These are phyloP conservation scores for Boletus rex-veris DNA, from an alignment of 768 basidiomycete genomes.

Conservation along the genomic window DNA sequence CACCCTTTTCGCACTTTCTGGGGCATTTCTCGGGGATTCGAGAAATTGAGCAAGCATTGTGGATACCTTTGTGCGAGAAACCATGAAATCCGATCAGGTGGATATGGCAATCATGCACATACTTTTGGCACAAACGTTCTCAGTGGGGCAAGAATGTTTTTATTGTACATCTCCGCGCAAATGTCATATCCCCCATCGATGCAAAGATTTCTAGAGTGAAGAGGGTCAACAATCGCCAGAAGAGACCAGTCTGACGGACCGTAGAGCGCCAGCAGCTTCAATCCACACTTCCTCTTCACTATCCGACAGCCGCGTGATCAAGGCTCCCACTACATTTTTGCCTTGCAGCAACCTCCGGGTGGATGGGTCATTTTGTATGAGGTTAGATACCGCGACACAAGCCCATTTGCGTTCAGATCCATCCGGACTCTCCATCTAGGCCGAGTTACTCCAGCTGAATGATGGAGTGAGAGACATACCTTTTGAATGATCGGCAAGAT, in stretches of 20 bases:
- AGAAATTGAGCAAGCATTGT: constrained; percentile 65
- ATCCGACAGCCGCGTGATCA: constrained; percentile 87
- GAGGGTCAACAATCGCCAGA: constrained; percentile 6
- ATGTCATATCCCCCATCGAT: constrained; percentile 95
- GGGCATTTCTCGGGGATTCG: constrained; percentile 52
- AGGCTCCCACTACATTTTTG: constrained; percentile 81
- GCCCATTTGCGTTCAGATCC: constrained; percentile 88
- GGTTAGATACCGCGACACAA: constrained; percentile 91
- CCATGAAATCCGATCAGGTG: background rate
- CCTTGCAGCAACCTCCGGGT: constrained; percentile 87
- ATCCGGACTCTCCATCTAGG: constrained; percentile 73
- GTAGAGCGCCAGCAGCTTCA: constrained; percentile 83
- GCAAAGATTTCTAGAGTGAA: constrained; percentile 72
- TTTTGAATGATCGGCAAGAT: constrained; percentile 90
- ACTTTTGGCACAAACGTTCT: constrained; percentile 79
- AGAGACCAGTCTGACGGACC: constrained; percentile 45
- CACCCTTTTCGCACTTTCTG: constrained; percentile 68
- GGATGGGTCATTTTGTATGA: constrained; percentile 93
- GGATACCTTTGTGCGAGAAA: constrained; percentile 56
- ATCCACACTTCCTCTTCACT: constrained; percentile 87
- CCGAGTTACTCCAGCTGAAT: background rate
- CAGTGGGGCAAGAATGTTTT: constrained; percentile 80
- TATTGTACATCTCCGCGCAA: constrained; percentile 96
- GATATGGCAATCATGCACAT: constrained; percentile 1
- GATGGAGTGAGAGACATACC: constrained; percentile 39